Percentiles rank a stretch among this genome's conserved stretches.
phyloP scores from a whole-genome alignment of 2,329 filamentous ascomycete genomes.

The Claviceps purpurea region DNA sequence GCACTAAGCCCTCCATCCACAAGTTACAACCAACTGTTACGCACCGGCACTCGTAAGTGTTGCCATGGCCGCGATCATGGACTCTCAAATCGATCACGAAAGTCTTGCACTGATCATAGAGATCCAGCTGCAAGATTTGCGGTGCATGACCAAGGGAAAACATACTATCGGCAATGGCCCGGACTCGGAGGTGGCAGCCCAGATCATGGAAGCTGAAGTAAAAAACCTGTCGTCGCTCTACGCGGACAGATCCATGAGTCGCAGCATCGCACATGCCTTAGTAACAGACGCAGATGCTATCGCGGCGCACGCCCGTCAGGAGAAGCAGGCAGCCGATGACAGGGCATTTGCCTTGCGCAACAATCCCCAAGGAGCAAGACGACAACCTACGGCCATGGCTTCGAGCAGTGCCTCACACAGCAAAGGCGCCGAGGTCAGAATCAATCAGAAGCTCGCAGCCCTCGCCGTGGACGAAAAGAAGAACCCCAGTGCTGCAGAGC shows the following conservation, averaged over 20 bases:
- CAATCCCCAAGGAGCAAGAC: too few relatives aligned
- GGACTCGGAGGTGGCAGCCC: conserved; percentile 6
- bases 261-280: conserved; percentile 9
- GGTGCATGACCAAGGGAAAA: conserved; percentile 7
- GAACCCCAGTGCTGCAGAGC: too few relatives aligned
- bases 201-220: conserved; percentile 9
- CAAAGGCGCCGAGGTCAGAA: not conserved
- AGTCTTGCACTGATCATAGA: conserved; percentile 9
- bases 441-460: not conserved
- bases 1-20: not conserved
- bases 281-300: conserved; percentile 7
- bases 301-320: not conserved
- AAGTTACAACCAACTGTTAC: not conserved
- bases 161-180: not conserved
- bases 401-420: not conserved
- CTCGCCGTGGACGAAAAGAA: not conserved
- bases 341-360: not conserved
- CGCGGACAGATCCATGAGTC: conserved; percentile 8
- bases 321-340: not conserved
- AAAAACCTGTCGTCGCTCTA: not conserved
- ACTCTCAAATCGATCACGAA: conserved; percentile 2
- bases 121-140: conserved; percentile 9
- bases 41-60: too few relatives aligned
- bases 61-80: not conserved
- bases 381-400: not conserved